A percentile compares a stretch with the other conserved stretches of the same genome.
Conservation (phyloP, 768 basidiomycete genomes). For the Saitozyma podzolica region DNA sequence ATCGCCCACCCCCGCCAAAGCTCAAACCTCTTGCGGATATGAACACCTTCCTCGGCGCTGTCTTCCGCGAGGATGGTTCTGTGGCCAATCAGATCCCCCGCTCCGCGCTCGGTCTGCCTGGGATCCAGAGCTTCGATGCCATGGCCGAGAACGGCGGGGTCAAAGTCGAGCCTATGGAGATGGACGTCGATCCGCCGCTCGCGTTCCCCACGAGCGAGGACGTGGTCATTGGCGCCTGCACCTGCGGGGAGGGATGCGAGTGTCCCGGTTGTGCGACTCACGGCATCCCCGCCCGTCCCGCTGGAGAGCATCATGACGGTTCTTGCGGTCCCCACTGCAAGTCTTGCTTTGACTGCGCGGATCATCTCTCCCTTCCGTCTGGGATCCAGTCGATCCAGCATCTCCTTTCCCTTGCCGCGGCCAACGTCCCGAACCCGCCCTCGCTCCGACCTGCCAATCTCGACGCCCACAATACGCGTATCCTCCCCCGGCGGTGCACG, state of each 20-base stretch:
- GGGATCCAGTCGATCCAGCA: conserved; percentile 45
- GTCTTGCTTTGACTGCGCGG: conserved; percentile 41
- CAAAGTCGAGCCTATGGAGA: conserved; percentile 35
- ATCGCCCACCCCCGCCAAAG: conserved; percentile 21
- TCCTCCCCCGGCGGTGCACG: conserved; percentile 39
- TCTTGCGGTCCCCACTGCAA: conserved; percentile 18
- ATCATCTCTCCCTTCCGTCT: conserved; percentile 39
- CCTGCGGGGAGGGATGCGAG: conserved; percentile 50
- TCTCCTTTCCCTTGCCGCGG: conserved; percentile 39
- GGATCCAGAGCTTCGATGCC: conserved; percentile 38
- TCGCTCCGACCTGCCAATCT: conserved; percentile 9
- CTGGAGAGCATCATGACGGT: neutral
- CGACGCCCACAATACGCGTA: conserved; percentile 37
- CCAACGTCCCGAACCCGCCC: conserved; percentile 38
- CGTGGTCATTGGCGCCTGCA: conserved; percentile 47
- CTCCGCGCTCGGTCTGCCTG: conserved; percentile 39
- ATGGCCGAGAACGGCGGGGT: conserved; percentile 28
- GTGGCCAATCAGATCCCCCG: conserved; percentile 31
- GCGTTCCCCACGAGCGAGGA: conserved; percentile 42
- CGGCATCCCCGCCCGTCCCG: conserved; percentile 13
- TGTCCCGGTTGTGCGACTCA: conserved; percentile 52
- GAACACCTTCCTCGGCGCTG: conserved; percentile 35
- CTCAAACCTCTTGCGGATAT: conserved; percentile 37
- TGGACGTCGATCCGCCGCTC: conserved; percentile 30
- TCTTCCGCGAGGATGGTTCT: conserved; percentile 35